Evolutionary conservation across 1,139 yeast species (phyloP).

Genomic region (Yamadazyma triangularis): DNA sequence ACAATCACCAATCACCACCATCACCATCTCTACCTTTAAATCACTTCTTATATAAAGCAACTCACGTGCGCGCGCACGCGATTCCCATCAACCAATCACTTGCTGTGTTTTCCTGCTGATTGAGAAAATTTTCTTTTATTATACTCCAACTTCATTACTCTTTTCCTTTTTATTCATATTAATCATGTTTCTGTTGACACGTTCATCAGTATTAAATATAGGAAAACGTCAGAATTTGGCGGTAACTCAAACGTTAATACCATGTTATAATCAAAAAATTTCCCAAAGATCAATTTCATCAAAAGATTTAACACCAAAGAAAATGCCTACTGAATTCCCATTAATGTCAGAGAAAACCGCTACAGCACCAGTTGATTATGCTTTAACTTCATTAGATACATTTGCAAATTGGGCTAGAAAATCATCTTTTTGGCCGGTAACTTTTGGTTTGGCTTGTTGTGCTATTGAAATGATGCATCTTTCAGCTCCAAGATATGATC

Average conservation of each 20-base stretch:
- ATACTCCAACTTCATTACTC: too few species aligned
- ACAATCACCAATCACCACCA: too few species aligned
- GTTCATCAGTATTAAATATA: constrained; percentile 5
- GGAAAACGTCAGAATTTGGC: constrained; percentile 10
- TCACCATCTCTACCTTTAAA: too few species aligned
- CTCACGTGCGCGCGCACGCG: neutral
- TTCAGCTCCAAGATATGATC: constrained; percentile 89
- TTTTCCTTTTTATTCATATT: constrained; percentile 8
- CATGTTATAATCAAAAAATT: neutral
- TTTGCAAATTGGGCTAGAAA: constrained; percentile 92
- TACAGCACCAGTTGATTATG: constrained; percentile 65
- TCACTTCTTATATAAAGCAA: too few species aligned
- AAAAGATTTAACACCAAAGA: constrained; percentile 42
- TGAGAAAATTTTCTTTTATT: too few species aligned
- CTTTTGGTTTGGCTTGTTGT: constrained; percentile 89
- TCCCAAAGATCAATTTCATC: constrained; percentile 30
- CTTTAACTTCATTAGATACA: constrained; percentile 77
- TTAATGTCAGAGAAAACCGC: constrained; percentile 44
- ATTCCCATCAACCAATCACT: constrained; percentile 11
- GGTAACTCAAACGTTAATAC: constrained; percentile 1
- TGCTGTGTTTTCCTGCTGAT: constrained; percentile 14
- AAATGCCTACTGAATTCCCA: constrained; percentile 42
- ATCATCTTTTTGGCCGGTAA: constrained; percentile 91
- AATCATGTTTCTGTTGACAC: neutral
- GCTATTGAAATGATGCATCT: constrained; percentile 97